A percentile compares a stretch with the other conserved stretches of the same genome.
Conservation (phyloP, 306 rosid genomes). For the Cyamopsis tetragonoloba region DNA sequence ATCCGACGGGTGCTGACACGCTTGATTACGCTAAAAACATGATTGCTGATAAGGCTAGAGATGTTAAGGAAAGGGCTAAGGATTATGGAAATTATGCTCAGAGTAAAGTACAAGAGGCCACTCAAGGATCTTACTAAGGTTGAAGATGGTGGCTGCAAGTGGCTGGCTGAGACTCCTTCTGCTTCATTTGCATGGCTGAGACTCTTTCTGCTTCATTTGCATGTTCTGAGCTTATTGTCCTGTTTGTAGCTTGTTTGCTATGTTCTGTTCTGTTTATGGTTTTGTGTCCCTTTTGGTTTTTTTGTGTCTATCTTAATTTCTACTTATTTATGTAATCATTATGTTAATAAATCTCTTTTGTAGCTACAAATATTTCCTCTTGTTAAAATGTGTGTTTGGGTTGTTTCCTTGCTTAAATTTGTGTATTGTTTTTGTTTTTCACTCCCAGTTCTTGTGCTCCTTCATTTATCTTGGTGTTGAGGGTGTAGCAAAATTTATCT, state of each 20-base stretch:
- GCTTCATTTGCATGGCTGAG: slow-evolving; percentile 30
- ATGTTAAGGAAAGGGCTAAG: slow-evolving; percentile 41
- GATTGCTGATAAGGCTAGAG: slow-evolving; percentile 43
- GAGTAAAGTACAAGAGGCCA: slow-evolving; percentile 33
- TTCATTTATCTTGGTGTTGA: neutral
- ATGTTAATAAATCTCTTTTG: slow-evolving; percentile 25
- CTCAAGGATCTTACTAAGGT: slow-evolving; percentile 19
- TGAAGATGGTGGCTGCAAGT: neutral
- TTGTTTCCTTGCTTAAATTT: neutral
- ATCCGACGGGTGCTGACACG: slow-evolving; percentile 35
- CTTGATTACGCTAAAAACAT: slow-evolving; percentile 43
- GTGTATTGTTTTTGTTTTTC: neutral
- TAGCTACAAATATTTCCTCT: neutral
- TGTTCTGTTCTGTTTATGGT: slow-evolving; percentile 25
- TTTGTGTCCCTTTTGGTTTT: slow-evolving; percentile 19
- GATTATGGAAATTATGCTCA: slow-evolving; percentile 32
- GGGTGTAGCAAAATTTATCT: neutral
- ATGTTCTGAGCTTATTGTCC: slow-evolving; percentile 4
- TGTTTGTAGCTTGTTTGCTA: slow-evolving; percentile 26
- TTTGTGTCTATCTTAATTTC: neutral
- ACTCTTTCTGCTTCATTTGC: slow-evolving; percentile 18
- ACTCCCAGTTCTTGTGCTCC: neutral
- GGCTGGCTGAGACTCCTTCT: neutral
- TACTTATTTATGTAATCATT: slow-evolving; percentile 25
- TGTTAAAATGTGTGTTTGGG: neutral